Conservation (phyloP, 495 filamentous ascomycete genomes). For the Talaromyces ruber region DNA sequence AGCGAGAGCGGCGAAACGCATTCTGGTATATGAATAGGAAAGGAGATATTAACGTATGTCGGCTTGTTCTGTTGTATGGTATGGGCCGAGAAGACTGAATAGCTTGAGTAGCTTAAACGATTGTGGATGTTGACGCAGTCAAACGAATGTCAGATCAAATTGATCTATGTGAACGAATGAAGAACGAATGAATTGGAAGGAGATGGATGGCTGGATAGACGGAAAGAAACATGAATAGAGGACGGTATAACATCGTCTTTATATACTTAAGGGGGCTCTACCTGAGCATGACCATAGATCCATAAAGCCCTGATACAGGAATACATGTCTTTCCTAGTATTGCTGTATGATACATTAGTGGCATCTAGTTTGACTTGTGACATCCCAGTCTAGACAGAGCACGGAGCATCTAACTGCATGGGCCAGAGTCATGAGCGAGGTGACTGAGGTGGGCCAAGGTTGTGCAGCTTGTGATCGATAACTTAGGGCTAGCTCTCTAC, state of each 20-base stretch:
- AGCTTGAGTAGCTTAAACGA: not conserved
- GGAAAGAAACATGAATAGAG: constrained; percentile 1
- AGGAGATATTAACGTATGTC: not conserved
- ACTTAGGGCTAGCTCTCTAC: not conserved
- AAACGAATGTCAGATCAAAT: constrained; percentile 2
- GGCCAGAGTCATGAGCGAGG: not conserved
- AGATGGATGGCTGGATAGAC: not conserved
- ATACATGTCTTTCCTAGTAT: not conserved
- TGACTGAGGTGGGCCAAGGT: too few relatives aligned
- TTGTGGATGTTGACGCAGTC: not conserved
- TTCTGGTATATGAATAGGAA: not conserved
- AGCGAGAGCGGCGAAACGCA: constrained; percentile 5
- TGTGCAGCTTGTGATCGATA: not conserved
- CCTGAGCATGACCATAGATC: not conserved
- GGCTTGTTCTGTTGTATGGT: not conserved
- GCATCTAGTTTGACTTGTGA: not conserved
- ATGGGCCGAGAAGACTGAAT: not conserved
- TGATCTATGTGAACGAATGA: not conserved
- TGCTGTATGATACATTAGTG: not conserved
- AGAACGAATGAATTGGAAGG: not conserved
- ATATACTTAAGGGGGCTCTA: not conserved
- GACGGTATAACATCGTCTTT: constrained; percentile 7
- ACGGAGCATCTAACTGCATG: not conserved
- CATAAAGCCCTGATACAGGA: not conserved
- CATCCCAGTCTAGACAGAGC: not conserved